A percentile compares a stretch with the other conserved stretches of the same genome.
phyloP scores from a whole-genome alignment of 768 basidiomycete genomes.

The Lentinula edodes region DNA sequence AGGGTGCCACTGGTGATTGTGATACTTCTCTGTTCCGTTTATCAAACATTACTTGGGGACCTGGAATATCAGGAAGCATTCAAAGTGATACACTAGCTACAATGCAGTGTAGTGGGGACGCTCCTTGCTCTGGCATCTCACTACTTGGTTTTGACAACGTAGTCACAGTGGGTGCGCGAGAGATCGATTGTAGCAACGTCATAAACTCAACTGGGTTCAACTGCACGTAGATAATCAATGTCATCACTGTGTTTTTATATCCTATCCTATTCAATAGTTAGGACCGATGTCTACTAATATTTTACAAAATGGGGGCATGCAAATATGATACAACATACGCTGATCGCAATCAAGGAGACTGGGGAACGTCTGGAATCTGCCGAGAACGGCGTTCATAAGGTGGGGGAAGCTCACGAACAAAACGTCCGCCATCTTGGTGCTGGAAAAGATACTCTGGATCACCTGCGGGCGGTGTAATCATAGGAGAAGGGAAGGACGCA shows the following conservation, averaged over 20 bases:
- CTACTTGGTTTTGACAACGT: conserved; percentile 18
- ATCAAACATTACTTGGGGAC: conserved; percentile 26
- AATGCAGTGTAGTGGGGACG: conserved; percentile 27
- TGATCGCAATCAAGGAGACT: neutral
- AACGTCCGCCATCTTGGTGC: conserved; percentile 28
- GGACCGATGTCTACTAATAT: no score
- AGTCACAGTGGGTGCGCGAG: conserved; percentile 9
- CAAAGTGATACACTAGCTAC: conserved; percentile 17
- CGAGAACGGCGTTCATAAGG: conserved; percentile 25
- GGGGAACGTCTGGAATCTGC: neutral
- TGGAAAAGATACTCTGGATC: conserved; percentile 29
- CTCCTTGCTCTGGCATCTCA: conserved; percentile 20
- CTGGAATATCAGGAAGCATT: conserved; percentile 17
- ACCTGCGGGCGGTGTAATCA: neutral
- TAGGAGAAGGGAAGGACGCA: conserved; percentile 2
- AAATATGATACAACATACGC: neutral
- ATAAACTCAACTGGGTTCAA: conserved; percentile 19
- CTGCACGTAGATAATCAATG: conserved; percentile 10
- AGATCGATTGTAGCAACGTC: conserved; percentile 18
- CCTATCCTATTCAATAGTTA: no score
- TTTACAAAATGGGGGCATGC: no score
- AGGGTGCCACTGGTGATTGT: conserved; percentile 25
- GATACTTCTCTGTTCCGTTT: conserved; percentile 29
- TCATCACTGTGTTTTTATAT: no score
- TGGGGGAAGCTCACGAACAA: conserved; percentile 35